Evolutionary conservation across 2,329 filamentous ascomycete species (phyloP), one percentile per base, ranked within the genome.

Genomic region (Cladosporium sp.): DNA sequence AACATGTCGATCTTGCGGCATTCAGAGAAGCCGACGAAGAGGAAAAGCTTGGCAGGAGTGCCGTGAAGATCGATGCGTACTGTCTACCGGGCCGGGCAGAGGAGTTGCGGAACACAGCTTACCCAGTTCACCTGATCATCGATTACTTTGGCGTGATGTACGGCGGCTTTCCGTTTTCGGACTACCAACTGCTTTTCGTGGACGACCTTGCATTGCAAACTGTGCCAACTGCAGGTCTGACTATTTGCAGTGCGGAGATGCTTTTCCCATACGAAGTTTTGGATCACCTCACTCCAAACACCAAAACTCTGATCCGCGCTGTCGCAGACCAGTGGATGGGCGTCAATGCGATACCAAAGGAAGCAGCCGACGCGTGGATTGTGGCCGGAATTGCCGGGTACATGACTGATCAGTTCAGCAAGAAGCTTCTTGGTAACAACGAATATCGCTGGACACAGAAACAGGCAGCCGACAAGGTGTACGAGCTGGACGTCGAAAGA

Each of bases 321-420:
- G 83, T 98, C 58, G 92, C 95, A 12, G 92, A 89, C 67, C 95
- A 99, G 77, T 99, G 94, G 91, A 92, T 95, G 70, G 95, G 95
- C 18, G 90, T 99, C 69, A 93, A 93, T 74, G 91, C 99, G 71
- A 90, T 96, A 58, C 90, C 95, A 0, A 92, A 93, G 74, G 88
- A 90, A 49, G 87, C 89, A 21, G 85, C 85, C 61, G 95, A 99
- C 77, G 87, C 89, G 64, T 99, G 95, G 95, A 88, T 96, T 24
- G 90, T 94, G 14, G 86, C 95, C 64, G 96, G 94, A 15, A 90
- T 96, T 57, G 91, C 94, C 0, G 93, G 94, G 82, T 99, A 92
- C 81, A 96, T 99, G 86, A 93, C 94, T 1, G 94, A 97, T 72
- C 85, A 92, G 4, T 97, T 96, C 78, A 92, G 98, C 86, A 92